These are phyloP conservation scores for Leucocoprinus gongylophorus DNA, from an alignment of 1,284 basidiomycete species.

Conservation along the genomic window DNA sequence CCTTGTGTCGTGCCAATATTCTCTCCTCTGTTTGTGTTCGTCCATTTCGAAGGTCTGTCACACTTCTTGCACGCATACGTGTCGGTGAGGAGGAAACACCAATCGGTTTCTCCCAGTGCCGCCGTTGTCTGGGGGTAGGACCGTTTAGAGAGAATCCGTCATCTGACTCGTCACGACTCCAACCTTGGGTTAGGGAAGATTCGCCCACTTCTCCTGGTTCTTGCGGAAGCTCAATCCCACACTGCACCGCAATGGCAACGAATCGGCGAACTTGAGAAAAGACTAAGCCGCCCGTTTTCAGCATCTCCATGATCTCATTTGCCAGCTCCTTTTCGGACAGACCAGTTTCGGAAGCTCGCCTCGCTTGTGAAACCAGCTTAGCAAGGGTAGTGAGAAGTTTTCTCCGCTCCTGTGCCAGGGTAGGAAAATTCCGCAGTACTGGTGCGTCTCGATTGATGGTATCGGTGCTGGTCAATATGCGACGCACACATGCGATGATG, in stretches of 20 bases:
- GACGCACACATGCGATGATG: constrained; percentile 93
- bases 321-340: constrained; percentile 45
- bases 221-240: constrained; percentile 71
- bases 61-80: constrained; percentile 33
- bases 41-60: constrained; percentile 43
- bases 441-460: constrained; percentile 82
- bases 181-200: constrained; percentile 30
- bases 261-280: constrained; percentile 69
- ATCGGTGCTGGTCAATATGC: constrained; percentile 77
- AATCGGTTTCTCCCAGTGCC: constrained; percentile 13
- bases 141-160: constrained; percentile 23
- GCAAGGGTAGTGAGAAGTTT: constrained; percentile 79
- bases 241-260: constrained; percentile 68
- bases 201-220: constrained; percentile 31
- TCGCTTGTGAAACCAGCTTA: constrained; percentile 78
- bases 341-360: constrained; percentile 60
- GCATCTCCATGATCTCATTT: constrained; percentile 63
- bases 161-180: constrained; percentile 21
- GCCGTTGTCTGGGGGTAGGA: constrained; percentile 30
- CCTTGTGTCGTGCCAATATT: constrained; percentile 33
- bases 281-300: constrained; percentile 66
- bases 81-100: constrained; percentile 8
- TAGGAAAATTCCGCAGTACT: constrained; percentile 59
- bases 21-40: constrained; percentile 19
- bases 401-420: constrained; percentile 74